Evolutionary conservation across 345 rosid genomes (phyloP).

Genomic region (Triadica sebifera): DNA sequence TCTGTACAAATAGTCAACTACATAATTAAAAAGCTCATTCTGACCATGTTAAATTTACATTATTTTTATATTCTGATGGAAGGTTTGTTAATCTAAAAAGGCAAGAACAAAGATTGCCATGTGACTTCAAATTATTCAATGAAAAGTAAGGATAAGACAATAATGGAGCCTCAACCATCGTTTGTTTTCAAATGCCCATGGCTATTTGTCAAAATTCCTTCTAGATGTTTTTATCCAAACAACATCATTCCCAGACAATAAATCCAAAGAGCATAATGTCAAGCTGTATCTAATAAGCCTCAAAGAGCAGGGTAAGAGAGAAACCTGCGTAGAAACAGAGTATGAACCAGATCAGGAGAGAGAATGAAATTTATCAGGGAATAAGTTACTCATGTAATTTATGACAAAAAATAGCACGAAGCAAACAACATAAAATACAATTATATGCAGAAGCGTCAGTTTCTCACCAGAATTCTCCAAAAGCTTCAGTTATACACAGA

Average conservation of each 20-base stretch:
- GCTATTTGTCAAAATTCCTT: neutral
- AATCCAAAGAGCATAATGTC: neutral
- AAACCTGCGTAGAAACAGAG: constrained; percentile 86
- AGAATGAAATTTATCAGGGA: neutral
- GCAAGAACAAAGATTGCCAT: neutral
- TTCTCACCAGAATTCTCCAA: constrained; percentile 84
- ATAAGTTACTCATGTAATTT: neutral
- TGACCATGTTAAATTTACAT: neutral
- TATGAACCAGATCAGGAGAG: constrained; percentile 78
- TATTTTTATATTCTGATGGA: neutral
- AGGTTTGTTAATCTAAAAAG: neutral
- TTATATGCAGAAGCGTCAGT: neutral
- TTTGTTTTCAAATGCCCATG: neutral
- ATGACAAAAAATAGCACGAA: neutral
- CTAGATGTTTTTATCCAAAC: neutral
- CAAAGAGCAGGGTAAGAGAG: constrained; percentile 18
- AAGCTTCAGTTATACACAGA: constrained; percentile 77
- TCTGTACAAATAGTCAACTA: neutral
- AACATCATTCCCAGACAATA: neutral
- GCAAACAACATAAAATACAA: neutral
- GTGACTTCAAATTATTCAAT: too few species aligned
- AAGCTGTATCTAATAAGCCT: neutral
- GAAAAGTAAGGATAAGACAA: too few species aligned
- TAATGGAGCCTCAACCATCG: too few species aligned
- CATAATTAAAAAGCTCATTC: neutral